Evolutionary conservation across 441 rosid species (phyloP).

Genomic region (Adansonia grandidieri): DNA sequence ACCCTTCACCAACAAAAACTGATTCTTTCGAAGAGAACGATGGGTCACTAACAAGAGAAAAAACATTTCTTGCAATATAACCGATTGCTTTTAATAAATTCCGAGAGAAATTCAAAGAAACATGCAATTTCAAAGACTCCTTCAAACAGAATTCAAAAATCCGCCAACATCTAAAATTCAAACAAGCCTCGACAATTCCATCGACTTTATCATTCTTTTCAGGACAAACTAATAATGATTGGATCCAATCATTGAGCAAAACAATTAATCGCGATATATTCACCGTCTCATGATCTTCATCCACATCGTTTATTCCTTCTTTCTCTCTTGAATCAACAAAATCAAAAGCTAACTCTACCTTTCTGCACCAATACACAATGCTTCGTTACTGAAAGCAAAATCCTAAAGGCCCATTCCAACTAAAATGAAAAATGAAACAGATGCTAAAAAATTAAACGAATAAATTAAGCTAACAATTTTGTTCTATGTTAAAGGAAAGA

Average conservation of each 20-base stretch:
- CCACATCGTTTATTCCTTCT: constrained; percentile 36
- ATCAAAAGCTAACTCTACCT: constrained; percentile 64
- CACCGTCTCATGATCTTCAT: constrained; percentile 64
- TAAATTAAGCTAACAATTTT: background rate
- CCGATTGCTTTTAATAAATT: constrained; percentile 64
- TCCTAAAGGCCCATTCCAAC: background rate
- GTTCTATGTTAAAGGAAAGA: background rate
- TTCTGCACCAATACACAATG: constrained; percentile 56
- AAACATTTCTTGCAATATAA: constrained; percentile 45
- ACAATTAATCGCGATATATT: constrained; percentile 56
- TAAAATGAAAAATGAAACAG: background rate
- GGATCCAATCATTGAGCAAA: constrained; percentile 82
- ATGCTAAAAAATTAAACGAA: background rate
- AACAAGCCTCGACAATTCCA: constrained; percentile 43
- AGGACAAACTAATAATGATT: constrained; percentile 55
- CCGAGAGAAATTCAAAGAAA: constrained; percentile 58
- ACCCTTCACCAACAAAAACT: constrained; percentile 45
- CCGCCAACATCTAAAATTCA: constrained; percentile 85
- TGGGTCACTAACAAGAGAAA: constrained; percentile 39
- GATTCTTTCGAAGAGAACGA: constrained; percentile 34
- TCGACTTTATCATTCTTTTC: constrained; percentile 48
- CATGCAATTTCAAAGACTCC: constrained; percentile 54
- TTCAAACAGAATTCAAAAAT: constrained; percentile 77
- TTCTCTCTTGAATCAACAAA: constrained; percentile 47
- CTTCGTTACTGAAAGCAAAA: constrained; percentile 18